Conservation (phyloP, 148 eudicot genomes). For the Rhododendron simsii region DNA sequence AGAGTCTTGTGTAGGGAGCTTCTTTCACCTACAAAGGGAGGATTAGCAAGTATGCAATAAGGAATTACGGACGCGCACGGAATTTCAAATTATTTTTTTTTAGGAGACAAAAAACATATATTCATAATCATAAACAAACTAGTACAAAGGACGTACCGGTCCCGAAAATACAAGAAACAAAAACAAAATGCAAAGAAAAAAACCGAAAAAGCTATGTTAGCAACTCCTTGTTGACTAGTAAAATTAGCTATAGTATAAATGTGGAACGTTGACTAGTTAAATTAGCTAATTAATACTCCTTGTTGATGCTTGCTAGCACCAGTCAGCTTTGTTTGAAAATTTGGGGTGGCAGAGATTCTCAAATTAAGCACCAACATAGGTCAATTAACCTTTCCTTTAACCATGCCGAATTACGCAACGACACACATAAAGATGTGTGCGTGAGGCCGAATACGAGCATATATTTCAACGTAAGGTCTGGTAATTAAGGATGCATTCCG, state of each 20-base stretch:
- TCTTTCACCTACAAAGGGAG: constrained; percentile 9
- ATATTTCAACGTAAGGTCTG: too few relatives aligned
- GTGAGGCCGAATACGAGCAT: not conserved
- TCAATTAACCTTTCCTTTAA: not conserved
- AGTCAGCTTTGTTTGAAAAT: too few relatives aligned
- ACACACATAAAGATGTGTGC: not conserved
- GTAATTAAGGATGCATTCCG: not conserved
- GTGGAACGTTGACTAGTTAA: not conserved
- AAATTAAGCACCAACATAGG: not conserved
- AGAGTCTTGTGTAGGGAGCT: constrained; percentile 12
- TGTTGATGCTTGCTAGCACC: not conserved
- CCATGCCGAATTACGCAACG: not conserved
- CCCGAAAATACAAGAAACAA: too few relatives aligned
- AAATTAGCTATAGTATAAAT: not conserved
- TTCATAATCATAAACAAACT: not conserved
- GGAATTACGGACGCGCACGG: not conserved
- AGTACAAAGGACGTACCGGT: not conserved
- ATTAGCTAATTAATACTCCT: not conserved
- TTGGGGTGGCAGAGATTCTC: too few relatives aligned
- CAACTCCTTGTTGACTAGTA: too few relatives aligned
- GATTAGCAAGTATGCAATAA: not conserved
- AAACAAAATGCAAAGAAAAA: not conserved
- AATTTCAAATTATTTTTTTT: too few relatives aligned
- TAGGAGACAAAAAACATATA: too few relatives aligned
- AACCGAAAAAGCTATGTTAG: too few relatives aligned